phyloP scores from a whole-genome alignment of 140 eudicot genomes.

The Erigeron philadelphicus region DNA sequence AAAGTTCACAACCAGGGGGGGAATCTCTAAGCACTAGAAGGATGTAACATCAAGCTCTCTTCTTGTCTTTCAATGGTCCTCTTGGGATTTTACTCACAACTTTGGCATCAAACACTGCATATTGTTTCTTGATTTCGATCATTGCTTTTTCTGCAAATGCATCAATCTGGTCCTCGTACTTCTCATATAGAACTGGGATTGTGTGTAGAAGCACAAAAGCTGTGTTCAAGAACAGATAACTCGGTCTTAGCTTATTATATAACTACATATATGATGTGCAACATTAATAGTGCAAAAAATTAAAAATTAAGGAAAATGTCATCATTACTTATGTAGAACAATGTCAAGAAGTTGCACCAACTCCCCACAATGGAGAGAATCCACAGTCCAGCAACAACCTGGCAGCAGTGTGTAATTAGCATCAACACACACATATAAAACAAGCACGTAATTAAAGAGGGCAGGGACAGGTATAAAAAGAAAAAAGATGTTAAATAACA shows the following conservation, averaged over 20 bases:
- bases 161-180: slow-evolving; percentile 73
- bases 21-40: neutral
- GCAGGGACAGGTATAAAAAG: neutral
- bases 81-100: slow-evolving; percentile 77
- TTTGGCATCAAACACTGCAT: slow-evolving; percentile 72
- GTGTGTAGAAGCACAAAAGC: slow-evolving; percentile 74
- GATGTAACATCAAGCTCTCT: slow-evolving; percentile 39
- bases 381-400: slow-evolving; percentile 87
- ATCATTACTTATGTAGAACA: slow-evolving; percentile 71
- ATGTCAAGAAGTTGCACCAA: slow-evolving; percentile 85
- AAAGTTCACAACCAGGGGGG: neutral
- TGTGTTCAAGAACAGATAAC: slow-evolving; percentile 24
- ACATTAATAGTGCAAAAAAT: neutral
- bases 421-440: neutral
- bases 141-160: slow-evolving; percentile 67
- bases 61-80: slow-evolving; percentile 72
- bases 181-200: slow-evolving; percentile 79
- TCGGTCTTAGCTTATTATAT: slow-evolving; percentile 1
- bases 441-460: neutral
- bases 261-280: neutral
- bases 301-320: neutral
- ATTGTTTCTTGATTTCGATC: slow-evolving; percentile 73
- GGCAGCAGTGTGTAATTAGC: slow-evolving; percentile 19
- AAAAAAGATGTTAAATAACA: neutral
- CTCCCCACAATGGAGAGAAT: slow-evolving; percentile 72